Conservation (phyloP, 257 asterid species). For the Gentiana dahurica region DNA sequence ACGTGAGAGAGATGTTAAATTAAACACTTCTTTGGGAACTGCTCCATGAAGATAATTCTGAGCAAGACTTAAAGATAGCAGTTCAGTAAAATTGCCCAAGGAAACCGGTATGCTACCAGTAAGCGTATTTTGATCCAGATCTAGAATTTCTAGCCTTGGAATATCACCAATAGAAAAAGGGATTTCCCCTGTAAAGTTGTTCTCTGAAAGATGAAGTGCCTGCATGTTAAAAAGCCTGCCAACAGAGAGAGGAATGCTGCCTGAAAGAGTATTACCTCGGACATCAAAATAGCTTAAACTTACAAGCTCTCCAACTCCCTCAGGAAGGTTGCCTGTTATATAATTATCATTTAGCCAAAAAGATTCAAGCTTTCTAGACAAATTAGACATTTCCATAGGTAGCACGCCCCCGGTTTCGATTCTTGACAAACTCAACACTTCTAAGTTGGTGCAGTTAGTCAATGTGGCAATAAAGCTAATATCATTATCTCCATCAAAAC, state of each 20-base stretch:
- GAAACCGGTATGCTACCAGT: constrained; percentile 34
- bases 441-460: no score
- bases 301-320: constrained; percentile 28
- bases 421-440: no score
- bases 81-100: constrained; percentile 20
- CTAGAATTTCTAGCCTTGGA: constrained; percentile 15
- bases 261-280: constrained; percentile 16
- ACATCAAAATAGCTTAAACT: constrained; percentile 20
- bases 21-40: constrained; percentile 25
- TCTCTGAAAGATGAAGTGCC: constrained; percentile 21
- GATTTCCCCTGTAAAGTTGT: constrained; percentile 26
- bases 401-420: no score
- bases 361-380: no score
- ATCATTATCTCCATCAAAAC: no score
- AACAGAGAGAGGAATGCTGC: constrained; percentile 34
- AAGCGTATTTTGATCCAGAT: constrained; percentile 27
- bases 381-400: no score
- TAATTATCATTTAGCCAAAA: no score
- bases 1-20: constrained; percentile 21
- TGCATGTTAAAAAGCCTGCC: constrained; percentile 33
- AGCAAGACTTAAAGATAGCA: constrained; percentile 20
- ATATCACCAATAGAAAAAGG: constrained; percentile 34
- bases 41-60: constrained; percentile 32
- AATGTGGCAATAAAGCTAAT: no score
- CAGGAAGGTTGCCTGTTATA: constrained; percentile 26